Base-by-base conservation (phyloP, 257 asterid species). In the Striga asiatica region DNA sequence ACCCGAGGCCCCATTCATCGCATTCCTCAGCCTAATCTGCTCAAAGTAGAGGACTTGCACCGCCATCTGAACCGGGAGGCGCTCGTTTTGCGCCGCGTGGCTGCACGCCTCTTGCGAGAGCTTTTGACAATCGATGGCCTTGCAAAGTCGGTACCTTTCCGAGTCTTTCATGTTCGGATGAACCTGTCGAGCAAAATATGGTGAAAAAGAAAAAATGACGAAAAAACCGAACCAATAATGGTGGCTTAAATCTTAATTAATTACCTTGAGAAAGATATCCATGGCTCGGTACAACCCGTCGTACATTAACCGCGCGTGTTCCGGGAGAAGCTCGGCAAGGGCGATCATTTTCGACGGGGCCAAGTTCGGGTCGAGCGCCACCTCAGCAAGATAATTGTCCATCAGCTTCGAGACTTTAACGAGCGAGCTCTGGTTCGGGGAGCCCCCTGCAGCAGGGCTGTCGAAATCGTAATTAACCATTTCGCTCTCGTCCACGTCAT, bases 21-120 rank as follows among this genome's bases (percentile, higher is more conserved):
- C 98, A 11, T 91, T 91, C 7, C 98, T 67, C 21, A 91, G 63
- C 32, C 98, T 69, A 73, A 84, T 84, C 51, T 91, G 98, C 58
- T 91, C 98, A 0, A 91, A 91, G 83, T 91, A 91, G 12, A 91
- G 80, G 6, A 91, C 98, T 60, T 91, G 98, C 27, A 91, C 95
- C 0, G 96, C 95, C 96, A 84, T 91, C 45, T 91, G 98, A 8
- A 91, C 96, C 0, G 98, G 98, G 0, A 91, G 68, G 1, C 96
- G 72, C 60, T 91, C 98, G 56, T 91, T 91, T 65, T 91, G 98
- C 20, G 98, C 95, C 3, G 98, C 98, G 17, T 91, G 98, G 81
- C 95, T 91, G 86, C 98, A 91, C 9, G 96, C 98, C 66, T 91
- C 98, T 73, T 91, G 94, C 0, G 95, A 80, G 2, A 91, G 78